Evolutionary conservation across 805 yeast species (phyloP), one percentile per base, ranked within the genome.

Genomic region (Nakazawaea wyomingensis): DNA sequence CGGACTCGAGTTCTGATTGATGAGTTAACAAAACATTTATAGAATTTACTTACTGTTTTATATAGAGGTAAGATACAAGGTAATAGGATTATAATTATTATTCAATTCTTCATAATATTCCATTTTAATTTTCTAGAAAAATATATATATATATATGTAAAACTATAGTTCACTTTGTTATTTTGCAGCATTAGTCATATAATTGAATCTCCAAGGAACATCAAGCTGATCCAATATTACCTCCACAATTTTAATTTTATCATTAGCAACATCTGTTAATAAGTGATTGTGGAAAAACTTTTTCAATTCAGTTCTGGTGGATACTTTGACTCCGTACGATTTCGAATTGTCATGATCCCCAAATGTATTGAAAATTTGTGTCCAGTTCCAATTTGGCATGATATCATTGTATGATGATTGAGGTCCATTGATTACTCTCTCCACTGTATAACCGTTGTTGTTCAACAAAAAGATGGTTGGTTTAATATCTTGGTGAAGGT

Each of bases 401-500:
- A 90, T 82, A 53, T 89, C 96, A 60, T 90, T 90, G 61, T 89
- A 90, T 1, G 73, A 62, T 57, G 86, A 76, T 21, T 74, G 65
- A 22, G 87, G 83, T 4, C 96, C 97, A 56, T 80, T 76, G 52
- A 90, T 85, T 19, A 82, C 76, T 58, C 96, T 76, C 66, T 90
- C 97, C 39, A 90, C 88, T 0, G 96, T 83, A 65, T 90, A 90
- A 1, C 97, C 97, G 45, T 75, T 74, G 62, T 90, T 90, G 64
- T 90, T 90, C 63, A 88, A 66, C 41, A 90, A 62, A 52, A 89
- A 74, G 21, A 90, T 72, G 33, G 82, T 76, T 18, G 95, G 87
- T 29, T 74, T 75, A 33, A 83, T 68, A 16, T 70, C 67, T 48
- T 74, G 66, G 48, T 86, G 74, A 31, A 84, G 60, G 55, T 75